A percentile compares a stretch with the other conserved stretches of the same genome.
These are phyloP conservation scores for Phytophthora megakarya DNA, from an alignment of 352 stramenopile genomes.

Conservation along the genomic window DNA sequence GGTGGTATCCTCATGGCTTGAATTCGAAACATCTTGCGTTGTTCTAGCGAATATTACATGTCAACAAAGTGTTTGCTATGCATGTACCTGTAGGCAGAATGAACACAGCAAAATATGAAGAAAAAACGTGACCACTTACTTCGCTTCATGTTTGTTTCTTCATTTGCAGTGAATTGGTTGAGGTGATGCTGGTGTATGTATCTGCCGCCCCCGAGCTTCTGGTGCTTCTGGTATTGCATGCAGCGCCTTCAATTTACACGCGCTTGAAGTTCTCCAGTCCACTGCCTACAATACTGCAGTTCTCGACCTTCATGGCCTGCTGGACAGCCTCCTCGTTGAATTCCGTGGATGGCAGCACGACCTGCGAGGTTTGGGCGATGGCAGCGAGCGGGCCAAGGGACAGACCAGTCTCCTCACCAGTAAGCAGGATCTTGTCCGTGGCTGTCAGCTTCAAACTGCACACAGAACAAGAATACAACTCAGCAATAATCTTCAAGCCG, in stretches of 20 bases:
- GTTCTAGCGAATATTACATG: neutral
- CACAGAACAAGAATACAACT: slow-evolving; percentile 4
- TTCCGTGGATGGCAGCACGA: slow-evolving; percentile 80
- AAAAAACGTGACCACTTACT: slow-evolving; percentile 25
- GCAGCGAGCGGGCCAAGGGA: slow-evolving; percentile 78
- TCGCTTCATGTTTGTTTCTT: slow-evolving; percentile 38
- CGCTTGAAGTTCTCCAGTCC: slow-evolving; percentile 82
- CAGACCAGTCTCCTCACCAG: slow-evolving; percentile 63
- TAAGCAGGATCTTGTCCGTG: slow-evolving; percentile 85
- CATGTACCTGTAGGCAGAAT: slow-evolving; percentile 2
- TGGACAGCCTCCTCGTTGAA: slow-evolving; percentile 68
- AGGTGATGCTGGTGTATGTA: slow-evolving; percentile 19
- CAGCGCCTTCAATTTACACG: slow-evolving; percentile 53
- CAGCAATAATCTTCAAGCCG: neutral
- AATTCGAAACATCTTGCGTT: slow-evolving; percentile 2
- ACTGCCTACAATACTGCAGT: slow-evolving; percentile 79
- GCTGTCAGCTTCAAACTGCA: slow-evolving; percentile 71
- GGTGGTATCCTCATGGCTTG: slow-evolving; percentile 91
- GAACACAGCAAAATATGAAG: slow-evolving; percentile 11
- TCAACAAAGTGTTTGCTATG: neutral
- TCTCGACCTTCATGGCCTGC: slow-evolving; percentile 78
- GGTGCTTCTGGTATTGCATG: neutral
- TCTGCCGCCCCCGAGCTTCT: slow-evolving; percentile 10
- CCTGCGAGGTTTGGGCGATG: slow-evolving; percentile 72
- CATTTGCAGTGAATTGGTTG: slow-evolving; percentile 25